Evolutionary conservation across 2,329 filamentous ascomycete genomes (phyloP).

Genomic region (Pseudopyrenochaeta lycopersici): DNA sequence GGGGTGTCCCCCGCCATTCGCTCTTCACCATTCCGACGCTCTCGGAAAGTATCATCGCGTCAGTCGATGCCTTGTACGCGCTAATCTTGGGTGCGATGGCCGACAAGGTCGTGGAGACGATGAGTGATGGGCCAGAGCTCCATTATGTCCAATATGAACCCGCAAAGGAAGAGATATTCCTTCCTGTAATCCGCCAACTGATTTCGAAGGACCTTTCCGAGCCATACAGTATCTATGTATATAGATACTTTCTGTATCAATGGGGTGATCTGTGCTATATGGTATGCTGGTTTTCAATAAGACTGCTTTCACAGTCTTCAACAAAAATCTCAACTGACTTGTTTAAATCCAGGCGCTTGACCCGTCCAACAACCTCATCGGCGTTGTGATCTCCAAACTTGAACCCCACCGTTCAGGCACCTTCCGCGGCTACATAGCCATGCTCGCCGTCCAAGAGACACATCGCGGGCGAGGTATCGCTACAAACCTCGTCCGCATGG

Average conservation of each 20-base stretch:
- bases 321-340: not conserved
- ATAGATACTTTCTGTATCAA: slow-evolving; percentile 96
- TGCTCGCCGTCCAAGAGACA: slow-evolving; percentile 88
- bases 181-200: slow-evolving; percentile 87
- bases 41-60: slow-evolving; percentile 1
- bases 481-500: slow-evolving; percentile 85
- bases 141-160: slow-evolving; percentile 68
- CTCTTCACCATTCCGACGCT: slow-evolving; percentile 3
- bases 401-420: slow-evolving; percentile 89
- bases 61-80: not conserved
- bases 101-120: slow-evolving; percentile 11
- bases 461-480: slow-evolving; percentile 86
- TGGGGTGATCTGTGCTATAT: slow-evolving; percentile 98
- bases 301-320: not conserved
- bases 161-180: slow-evolving; percentile 69
- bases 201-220: slow-evolving; percentile 97
- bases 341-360: slow-evolving; percentile 39
- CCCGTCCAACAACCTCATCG: slow-evolving; percentile 69
- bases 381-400: slow-evolving; percentile 94
- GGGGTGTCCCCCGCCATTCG: not conserved
- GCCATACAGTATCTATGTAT: slow-evolving; percentile 99
- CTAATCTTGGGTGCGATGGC: slow-evolving; percentile 17
- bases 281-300: slow-evolving; percentile 58
- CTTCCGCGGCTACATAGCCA: slow-evolving; percentile 93
- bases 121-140: slow-evolving; percentile 47